Base-by-base conservation (phyloP, 2,329 filamentous ascomycete species). In the Trichoderma citrinoviride region DNA sequence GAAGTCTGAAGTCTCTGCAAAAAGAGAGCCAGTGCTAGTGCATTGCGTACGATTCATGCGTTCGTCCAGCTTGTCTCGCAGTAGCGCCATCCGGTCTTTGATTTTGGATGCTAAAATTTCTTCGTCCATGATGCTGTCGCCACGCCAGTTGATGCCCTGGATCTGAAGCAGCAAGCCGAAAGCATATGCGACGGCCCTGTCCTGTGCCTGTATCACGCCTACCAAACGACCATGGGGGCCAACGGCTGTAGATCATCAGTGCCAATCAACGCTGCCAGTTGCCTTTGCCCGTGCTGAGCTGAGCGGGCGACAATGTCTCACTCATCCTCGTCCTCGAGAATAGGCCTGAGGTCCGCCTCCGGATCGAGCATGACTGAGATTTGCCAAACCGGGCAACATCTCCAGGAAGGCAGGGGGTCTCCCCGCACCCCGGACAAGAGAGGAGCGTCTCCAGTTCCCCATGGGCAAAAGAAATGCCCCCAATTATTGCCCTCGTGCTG, bases 401-500 rank as follows among this genome's bases (percentile, higher is more conserved):
- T 56, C 61, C 40, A 54, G 40, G 50, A 17, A n/a, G 23, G 37
- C 41, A 2, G 5, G 12, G 33, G 33, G 33, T 37, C 33, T 14
- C 61, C 62, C 62, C 62, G 62, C 62, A 65, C 44, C 54, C 47
- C 62, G 33, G 17, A 61, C 29, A 61, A 37, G 43, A 43, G 62
- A 17, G 43, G 49, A 46, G 50, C 37, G 29, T 49, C 61, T 56
- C 61, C 61, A 64, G 61, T 64, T 64, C 52, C 61, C 61, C 61
- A 56, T 63, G 52, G 61, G 61, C 47, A 43, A 49, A 27, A 5
- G 33, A 46, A 49, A 52, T 27, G 49, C 53, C 53, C 46, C 29
- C 46, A 41, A 23, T 27, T 43, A 40, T 57, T 44, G 57, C 47
- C 29, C 52, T 63, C 27, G 25, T 33, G 25, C 53, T 54, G 60